A percentile compares a stretch with the other conserved stretches of the same genome.
phyloP scores from a whole-genome alignment of 1,139 yeast species.

The Kodamaea sp. region DNA sequence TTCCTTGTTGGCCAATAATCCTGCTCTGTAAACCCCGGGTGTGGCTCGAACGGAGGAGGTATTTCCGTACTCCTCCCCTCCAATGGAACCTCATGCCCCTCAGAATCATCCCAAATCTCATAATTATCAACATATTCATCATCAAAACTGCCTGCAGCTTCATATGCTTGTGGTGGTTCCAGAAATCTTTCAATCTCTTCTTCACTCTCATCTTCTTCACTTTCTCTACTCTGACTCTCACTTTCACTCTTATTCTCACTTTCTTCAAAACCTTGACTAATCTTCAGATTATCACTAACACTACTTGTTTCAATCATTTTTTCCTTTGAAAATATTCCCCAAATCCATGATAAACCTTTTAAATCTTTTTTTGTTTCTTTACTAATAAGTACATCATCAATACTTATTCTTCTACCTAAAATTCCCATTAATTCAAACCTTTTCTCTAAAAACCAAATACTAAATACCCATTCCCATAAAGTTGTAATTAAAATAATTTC shows the following conservation, averaged over 20 bases:
- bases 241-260: too few species aligned
- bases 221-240: too few species aligned
- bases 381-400: slow-evolving; percentile 28
- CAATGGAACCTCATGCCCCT: slow-evolving; percentile 6
- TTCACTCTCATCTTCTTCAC: too few species aligned
- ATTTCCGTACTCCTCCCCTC: slow-evolving; percentile 5
- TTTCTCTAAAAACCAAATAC: slow-evolving; percentile 41
- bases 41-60: slow-evolving; percentile 35
- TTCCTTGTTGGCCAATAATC: slow-evolving; percentile 36
- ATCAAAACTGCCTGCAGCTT: slow-evolving; percentile 15
- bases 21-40: slow-evolving; percentile 29
- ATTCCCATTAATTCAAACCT: slow-evolving; percentile 44
- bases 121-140: slow-evolving; percentile 29
- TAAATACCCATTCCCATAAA: slow-evolving; percentile 53
- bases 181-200: neutral
- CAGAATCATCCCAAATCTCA: slow-evolving; percentile 26
- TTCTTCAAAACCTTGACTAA: too few species aligned
- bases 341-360: too few species aligned
- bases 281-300: too few species aligned
- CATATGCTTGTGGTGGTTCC: neutral
- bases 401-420: slow-evolving; percentile 44
- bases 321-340: too few species aligned
- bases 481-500: slow-evolving; percentile 39
- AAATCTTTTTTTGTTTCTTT: too few species aligned
- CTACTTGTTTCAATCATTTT: too few species aligned